Percentiles rank a stretch among this genome's conserved stretches.
phyloP scores from a whole-genome alignment of 2,329 filamentous ascomycete species.

The Diaporthe citri region DNA sequence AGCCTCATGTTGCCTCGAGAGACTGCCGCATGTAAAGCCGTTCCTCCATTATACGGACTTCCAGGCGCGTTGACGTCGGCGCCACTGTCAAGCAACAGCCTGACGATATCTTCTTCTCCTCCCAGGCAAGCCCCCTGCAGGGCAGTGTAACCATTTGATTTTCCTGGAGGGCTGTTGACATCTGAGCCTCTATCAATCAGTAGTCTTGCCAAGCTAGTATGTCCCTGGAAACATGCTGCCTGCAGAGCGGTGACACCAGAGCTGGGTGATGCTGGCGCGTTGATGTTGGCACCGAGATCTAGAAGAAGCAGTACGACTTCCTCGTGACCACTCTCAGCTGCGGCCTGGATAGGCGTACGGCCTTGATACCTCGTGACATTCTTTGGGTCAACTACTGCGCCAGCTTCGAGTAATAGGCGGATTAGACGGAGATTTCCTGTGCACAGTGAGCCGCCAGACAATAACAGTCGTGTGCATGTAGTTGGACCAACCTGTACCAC shows the following conservation, averaged over 20 bases:
- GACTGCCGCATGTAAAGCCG: conserved; percentile 42
- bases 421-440: conserved; percentile 43
- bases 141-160: conserved; percentile 48
- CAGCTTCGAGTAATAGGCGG: conserved; percentile 45
- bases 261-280: conserved; percentile 46
- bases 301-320: conserved; percentile 49
- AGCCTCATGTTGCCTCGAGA: conserved; percentile 40
- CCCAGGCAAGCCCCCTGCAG: conserved; percentile 52
- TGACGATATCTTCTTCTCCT: conserved; percentile 50
- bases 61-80: conserved; percentile 45
- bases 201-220: conserved; percentile 34
- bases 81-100: conserved; percentile 41
- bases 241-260: conserved; percentile 44
- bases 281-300: conserved; percentile 52
- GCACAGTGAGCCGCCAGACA: background rate
- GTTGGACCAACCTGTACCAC: conserved; percentile 39
- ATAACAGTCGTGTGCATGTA: background rate
- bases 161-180: conserved; percentile 41
- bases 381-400: conserved; percentile 48
- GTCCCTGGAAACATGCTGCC: conserved; percentile 39
- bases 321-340: conserved; percentile 47
- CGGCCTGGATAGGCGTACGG: conserved; percentile 55
- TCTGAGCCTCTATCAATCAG: conserved; percentile 42
- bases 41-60: conserved; percentile 41
- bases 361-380: conserved; percentile 49